Conservation (phyloP, 2,329 filamentous ascomycete genomes). For the Calonectria naviculata region DNA sequence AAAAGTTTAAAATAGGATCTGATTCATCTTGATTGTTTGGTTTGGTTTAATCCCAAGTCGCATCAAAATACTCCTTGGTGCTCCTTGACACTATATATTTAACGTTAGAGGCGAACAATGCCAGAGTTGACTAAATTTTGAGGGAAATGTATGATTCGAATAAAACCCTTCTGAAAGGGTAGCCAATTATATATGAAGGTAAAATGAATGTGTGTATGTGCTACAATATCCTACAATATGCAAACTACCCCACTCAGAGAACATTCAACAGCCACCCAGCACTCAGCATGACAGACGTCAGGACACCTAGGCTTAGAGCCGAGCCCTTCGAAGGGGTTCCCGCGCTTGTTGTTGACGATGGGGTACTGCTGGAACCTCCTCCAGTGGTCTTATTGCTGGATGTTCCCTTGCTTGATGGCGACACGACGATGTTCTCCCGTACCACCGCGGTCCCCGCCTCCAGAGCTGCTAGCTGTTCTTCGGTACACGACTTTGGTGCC, state of each 20-base stretch:
- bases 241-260: background rate
- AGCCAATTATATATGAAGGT: background rate
- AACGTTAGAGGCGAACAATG: too few species aligned
- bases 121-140: too few species aligned
- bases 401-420: background rate
- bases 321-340: background rate
- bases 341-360: background rate
- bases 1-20: background rate
- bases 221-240: background rate
- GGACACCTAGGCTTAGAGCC: background rate
- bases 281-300: background rate
- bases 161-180: background rate
- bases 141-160: background rate
- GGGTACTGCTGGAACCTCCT: background rate
- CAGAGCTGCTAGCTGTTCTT: conserved; percentile 34
- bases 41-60: too few species aligned
- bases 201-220: background rate
- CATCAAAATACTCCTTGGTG: too few species aligned
- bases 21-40: too few species aligned
- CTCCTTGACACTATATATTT: too few species aligned
- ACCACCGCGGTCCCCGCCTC: conserved; percentile 29
- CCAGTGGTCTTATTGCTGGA: background rate
- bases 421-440: conserved; percentile 31
- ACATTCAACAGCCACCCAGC: background rate
- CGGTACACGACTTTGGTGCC: conserved; percentile 50